Evolutionary conservation across 805 yeast species (phyloP).

Genomic region (Monosporozyma solicola): DNA sequence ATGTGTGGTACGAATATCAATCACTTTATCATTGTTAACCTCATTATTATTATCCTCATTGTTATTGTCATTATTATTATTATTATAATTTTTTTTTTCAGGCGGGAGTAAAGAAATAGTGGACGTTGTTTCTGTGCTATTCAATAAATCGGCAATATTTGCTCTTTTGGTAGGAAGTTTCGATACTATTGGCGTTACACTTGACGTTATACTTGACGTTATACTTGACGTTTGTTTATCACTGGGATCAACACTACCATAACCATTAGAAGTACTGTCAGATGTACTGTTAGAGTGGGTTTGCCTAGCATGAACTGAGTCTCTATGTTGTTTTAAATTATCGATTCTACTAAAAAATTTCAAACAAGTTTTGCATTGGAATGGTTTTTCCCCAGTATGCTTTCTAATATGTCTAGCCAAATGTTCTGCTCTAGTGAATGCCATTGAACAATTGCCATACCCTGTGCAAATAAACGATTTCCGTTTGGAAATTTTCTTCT

Average conservation of each 20-base stretch:
- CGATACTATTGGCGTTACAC: too few species aligned
- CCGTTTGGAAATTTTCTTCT: not conserved
- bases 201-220: too few species aligned
- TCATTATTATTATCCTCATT: not conserved
- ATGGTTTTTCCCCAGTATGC: conserved; percentile 93
- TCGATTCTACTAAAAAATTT: conserved; percentile 77
- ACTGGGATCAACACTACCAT: too few species aligned
- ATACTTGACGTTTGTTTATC: too few species aligned
- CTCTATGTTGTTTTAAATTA: conserved; percentile 84
- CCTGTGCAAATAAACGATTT: conserved; percentile 79
- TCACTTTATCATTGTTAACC: not conserved
- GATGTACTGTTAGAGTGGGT: not conserved
- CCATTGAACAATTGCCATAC: conserved; percentile 78
- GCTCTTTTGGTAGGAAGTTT: not conserved
- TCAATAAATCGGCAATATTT: not conserved
- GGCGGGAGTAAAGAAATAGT: not conserved
- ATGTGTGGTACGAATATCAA: not conserved
- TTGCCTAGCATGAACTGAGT: conserved; percentile 56
- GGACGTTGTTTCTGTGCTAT: not conserved
- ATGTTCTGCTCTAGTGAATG: conserved; percentile 86
- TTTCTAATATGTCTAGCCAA: conserved; percentile 85
- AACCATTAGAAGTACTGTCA: not conserved
- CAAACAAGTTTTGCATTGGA: conserved; percentile 73
- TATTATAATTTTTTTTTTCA: too few species aligned
- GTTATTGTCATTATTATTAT: not conserved